Conservation (phyloP, 805 yeast genomes). For the Candida ovalis region DNA sequence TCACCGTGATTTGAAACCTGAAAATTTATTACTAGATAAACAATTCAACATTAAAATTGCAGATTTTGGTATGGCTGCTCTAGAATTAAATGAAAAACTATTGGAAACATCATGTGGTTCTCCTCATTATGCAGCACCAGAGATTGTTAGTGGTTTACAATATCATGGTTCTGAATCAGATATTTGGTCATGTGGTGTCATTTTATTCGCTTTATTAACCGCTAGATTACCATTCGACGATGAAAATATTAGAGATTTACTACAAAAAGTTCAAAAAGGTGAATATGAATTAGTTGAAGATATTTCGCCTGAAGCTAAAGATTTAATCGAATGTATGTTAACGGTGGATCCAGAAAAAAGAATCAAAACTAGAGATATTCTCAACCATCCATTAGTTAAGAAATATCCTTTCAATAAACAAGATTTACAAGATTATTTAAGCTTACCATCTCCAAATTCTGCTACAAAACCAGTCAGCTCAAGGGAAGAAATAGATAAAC, state of each 20-base stretch:
- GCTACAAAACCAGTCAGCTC: slow-evolving; percentile 49
- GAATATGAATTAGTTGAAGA: slow-evolving; percentile 77
- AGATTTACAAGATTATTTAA: slow-evolving; percentile 29
- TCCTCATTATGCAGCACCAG: slow-evolving; percentile 98
- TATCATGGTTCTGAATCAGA: slow-evolving; percentile 97
- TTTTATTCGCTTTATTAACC: slow-evolving; percentile 85
- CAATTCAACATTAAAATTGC: slow-evolving; percentile 91
- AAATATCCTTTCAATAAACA: slow-evolving; percentile 58
- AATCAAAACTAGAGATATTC: slow-evolving; percentile 72
- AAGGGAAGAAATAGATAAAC: slow-evolving; percentile 45
- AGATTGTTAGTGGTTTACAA: slow-evolving; percentile 89
- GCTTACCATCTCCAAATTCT: slow-evolving; percentile 53
- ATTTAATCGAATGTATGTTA: slow-evolving; percentile 76
- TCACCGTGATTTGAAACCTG: slow-evolving; percentile 79
- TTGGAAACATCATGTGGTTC: slow-evolving; percentile 96
- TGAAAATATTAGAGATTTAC: slow-evolving; percentile 82
- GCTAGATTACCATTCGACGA: slow-evolving; percentile 97
- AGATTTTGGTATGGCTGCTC: slow-evolving; percentile 98
- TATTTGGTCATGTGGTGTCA: slow-evolving; percentile 98
- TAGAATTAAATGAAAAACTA: slow-evolving; percentile 73
- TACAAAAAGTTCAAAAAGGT: slow-evolving; percentile 90
- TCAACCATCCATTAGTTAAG: slow-evolving; percentile 74
- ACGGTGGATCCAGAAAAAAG: slow-evolving; percentile 77
- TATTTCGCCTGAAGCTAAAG: slow-evolving; percentile 80
- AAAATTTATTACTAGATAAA: slow-evolving; percentile 73